phyloP scores from a whole-genome alignment of 352 stramenopile species.

The Pythium myriotylum region DNA sequence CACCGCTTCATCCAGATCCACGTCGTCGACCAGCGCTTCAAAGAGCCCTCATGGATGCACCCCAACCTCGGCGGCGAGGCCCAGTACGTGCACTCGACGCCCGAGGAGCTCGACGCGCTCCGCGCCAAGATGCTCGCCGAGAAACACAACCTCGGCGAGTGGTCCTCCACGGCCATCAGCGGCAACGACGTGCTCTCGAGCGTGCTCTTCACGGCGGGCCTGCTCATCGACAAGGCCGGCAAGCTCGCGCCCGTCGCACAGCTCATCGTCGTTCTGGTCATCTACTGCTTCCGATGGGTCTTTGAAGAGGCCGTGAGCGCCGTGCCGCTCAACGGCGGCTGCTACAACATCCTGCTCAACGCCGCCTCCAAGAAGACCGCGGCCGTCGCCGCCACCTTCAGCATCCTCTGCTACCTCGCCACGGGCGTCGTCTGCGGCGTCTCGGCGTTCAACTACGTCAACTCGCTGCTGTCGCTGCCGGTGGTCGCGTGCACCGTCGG shows the following conservation, averaged over 20 bases:
- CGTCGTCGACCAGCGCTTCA: conserved; percentile 58
- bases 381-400: conserved; percentile 70
- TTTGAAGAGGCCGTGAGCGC: conserved; percentile 85
- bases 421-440: conserved; percentile 65
- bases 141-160: conserved; percentile 59
- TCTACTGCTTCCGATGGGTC: conserved; percentile 60
- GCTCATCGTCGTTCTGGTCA: conserved; percentile 51
- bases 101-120: conserved; percentile 31
- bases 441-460: conserved; percentile 79
- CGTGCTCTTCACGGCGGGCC: conserved; percentile 64
- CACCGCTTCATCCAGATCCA: conserved; percentile 69
- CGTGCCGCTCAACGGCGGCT: conserved; percentile 85
- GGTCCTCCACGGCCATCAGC: conserved; percentile 80
- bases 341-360: conserved; percentile 88
- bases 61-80: conserved; percentile 63
- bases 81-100: conserved; percentile 22
- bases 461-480: conserved; percentile 58
- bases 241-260: conserved; percentile 77
- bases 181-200: conserved; percentile 89
- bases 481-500: conserved; percentile 40
- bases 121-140: conserved; percentile 10
- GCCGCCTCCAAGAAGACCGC: conserved; percentile 79
- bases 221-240: conserved; percentile 49
- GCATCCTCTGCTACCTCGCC: conserved; percentile 85
- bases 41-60: conserved; percentile 69